Evolutionary conservation across 768 basidiomycete genomes (phyloP), one percentile per base, ranked within the genome.

Genomic region (Boletus fagicola): DNA sequence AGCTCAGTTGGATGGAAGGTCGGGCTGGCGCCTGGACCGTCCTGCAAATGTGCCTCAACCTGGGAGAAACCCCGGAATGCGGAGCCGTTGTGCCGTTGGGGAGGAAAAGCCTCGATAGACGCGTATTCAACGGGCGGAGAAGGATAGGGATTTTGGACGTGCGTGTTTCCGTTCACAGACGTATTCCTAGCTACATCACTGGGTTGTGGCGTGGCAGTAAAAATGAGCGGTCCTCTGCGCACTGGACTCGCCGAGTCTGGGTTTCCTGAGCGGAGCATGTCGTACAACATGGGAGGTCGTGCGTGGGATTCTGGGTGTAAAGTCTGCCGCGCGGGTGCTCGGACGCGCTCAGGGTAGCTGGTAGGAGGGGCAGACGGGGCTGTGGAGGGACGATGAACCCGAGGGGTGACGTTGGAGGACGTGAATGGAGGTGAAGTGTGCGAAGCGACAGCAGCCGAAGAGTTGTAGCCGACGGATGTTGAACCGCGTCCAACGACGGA

Each of bases 151-250:
- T 53, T 56, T 0, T 52, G 62, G 44, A n/a, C 31, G n/a, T 7
- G 24, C 8, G 6, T 36, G 24, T 20, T 48, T 13, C 49, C 49
- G 15, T 51, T 31, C 40, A 26, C 3, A 59, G 54, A 43, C 31
- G 44, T 42, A 48, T 44, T 64, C 49, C 10, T 22, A 24, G 24
- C 31, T 5, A 24, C 18, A 11, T 22, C 39, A 55, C 62, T 26
- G 49, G 56, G 47, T 16, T 72, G 65, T 30, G 66, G 67, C 7
- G 65, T 55, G n/a, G 70, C 83, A 7, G 84, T 69, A 54, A 88
- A 88, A 33, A 89, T 88, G 24, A 84, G 75, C 1, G 87, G 85
- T 22, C 81, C 83, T 20, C 80, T 81, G 54, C 74, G 76, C 6
- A 70, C 45, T 4, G 67, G 59, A 58, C 62, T 6, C 51, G 43